These are phyloP conservation scores for Penicillium sp. DNA, from an alignment of 2,329 filamentous ascomycete genomes.

Conservation along the genomic window DNA sequence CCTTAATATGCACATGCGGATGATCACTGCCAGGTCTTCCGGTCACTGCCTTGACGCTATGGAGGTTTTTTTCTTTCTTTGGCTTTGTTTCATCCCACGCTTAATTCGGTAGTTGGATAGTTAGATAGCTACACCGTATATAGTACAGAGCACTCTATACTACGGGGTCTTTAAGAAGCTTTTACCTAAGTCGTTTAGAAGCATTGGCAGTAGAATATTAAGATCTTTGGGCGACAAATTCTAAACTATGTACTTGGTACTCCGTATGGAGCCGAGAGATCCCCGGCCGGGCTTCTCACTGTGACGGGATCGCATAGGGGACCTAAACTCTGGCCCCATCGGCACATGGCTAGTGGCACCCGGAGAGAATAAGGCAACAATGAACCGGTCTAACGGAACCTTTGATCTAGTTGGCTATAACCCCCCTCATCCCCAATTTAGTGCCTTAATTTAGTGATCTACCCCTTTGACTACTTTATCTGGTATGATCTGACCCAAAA, in stretches of 20 bases:
- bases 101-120: background rate
- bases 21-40: background rate
- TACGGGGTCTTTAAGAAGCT: background rate
- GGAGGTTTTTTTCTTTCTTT: background rate
- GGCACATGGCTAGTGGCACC: background rate
- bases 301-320: constrained; percentile 2
- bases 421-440: background rate
- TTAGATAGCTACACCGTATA: background rate
- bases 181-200: background rate
- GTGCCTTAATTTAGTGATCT: constrained; percentile 5
- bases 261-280: constrained; percentile 5
- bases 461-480: constrained; percentile 1
- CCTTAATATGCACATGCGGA: constrained; percentile 2
- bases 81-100: background rate
- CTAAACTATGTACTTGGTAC: constrained; percentile 4
- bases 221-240: constrained; percentile 4
- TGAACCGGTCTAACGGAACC: background rate
- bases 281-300: background rate
- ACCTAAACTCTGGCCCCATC: background rate
- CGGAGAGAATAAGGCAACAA: background rate
- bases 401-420: background rate
- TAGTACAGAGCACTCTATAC: background rate
- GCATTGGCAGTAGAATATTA: constrained; percentile 13
- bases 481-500: constrained; percentile 5
- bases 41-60: background rate